Percentiles rank a stretch among this genome's conserved stretches.
Evolutionary conservation across 225 moss, liverwort and hornwort genomes (phyloP).

Genomic region (Pleurozium schreberi): DNA sequence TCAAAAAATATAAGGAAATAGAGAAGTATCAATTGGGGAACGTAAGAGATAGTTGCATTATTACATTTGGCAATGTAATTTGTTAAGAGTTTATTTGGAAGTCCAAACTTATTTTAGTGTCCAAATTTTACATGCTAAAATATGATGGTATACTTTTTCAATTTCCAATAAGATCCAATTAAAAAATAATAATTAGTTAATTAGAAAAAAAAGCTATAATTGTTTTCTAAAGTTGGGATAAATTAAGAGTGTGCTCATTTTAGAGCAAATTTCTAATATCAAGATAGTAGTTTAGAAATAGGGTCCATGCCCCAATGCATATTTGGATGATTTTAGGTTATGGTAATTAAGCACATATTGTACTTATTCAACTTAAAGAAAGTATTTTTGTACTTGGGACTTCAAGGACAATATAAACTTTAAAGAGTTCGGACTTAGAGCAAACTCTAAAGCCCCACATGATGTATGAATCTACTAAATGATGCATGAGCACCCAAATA

Average conservation of each 20-base stretch:
- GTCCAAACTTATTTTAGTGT: too few relatives aligned
- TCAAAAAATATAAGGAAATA: not conserved
- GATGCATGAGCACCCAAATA: not conserved
- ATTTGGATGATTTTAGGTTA: not conserved
- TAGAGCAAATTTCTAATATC: not conserved
- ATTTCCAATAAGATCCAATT: not conserved
- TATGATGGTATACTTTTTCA: accelerated
- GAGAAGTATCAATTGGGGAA: not conserved
- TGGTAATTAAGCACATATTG: not conserved
- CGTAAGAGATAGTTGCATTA: not conserved
- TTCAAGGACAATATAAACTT: not conserved
- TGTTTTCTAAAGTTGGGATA: not conserved
- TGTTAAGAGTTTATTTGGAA: not conserved
- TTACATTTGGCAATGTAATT: not conserved
- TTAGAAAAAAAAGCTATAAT: not conserved
- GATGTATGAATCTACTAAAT: not conserved
- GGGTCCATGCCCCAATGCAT: not conserved
- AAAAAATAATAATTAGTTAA: too few relatives aligned
- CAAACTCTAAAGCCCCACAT: not conserved
- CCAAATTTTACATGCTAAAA: not conserved
- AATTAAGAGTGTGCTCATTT: not conserved
- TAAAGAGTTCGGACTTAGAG: not conserved
- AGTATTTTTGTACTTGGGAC: not conserved
- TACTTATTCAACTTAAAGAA: too few relatives aligned
- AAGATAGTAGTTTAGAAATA: not conserved